phyloP scores from a whole-genome alignment of 805 yeast genomes.

The Tetrapisispora taiwanensis region DNA sequence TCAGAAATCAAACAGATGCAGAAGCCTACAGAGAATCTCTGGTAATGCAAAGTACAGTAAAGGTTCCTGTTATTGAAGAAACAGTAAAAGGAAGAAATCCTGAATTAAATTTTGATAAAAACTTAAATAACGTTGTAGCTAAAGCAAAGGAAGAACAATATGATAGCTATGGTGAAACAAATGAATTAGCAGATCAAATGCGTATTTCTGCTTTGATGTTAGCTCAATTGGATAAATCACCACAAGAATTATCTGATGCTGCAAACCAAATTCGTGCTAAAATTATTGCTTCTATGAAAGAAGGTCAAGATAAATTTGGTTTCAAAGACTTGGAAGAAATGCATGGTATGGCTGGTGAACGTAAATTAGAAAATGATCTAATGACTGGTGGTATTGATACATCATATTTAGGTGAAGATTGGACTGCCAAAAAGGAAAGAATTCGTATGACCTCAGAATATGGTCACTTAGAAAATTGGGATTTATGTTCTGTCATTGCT shows the following conservation, averaged over 20 bases:
- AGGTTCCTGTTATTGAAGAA: conserved; percentile 32
- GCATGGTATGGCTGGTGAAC: conserved; percentile 73
- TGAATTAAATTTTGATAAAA: conserved; percentile 31
- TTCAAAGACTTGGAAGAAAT: conserved; percentile 39
- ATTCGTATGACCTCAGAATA: conserved; percentile 67
- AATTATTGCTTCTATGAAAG: conserved; percentile 65
- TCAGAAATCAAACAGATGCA: conserved; percentile 39
- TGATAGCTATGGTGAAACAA: conserved; percentile 21
- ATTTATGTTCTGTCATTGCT: conserved; percentile 86
- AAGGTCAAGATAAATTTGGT: conserved; percentile 59
- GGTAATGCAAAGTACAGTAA: conserved; percentile 32
- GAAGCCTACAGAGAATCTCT: conserved; percentile 35
- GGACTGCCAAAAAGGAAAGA: conserved; percentile 73
- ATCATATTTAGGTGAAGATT: conserved; percentile 80
- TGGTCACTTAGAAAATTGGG: conserved; percentile 91
- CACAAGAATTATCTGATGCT: conserved; percentile 36
- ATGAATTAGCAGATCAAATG: conserved; percentile 80
- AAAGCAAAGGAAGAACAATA: conserved; percentile 8
- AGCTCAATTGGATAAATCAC: conserved; percentile 68
- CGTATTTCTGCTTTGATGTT: conserved; percentile 93
- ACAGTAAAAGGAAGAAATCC: conserved; percentile 29
- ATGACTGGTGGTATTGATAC: conserved; percentile 64
- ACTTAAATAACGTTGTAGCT: conserved; percentile 22
- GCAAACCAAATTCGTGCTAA: conserved; percentile 60
- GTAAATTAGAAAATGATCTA: conserved; percentile 86